Evolutionary conservation across 176 grass and related monocot genomes (phyloP).

Genomic region (Aegilops tauschii): DNA sequence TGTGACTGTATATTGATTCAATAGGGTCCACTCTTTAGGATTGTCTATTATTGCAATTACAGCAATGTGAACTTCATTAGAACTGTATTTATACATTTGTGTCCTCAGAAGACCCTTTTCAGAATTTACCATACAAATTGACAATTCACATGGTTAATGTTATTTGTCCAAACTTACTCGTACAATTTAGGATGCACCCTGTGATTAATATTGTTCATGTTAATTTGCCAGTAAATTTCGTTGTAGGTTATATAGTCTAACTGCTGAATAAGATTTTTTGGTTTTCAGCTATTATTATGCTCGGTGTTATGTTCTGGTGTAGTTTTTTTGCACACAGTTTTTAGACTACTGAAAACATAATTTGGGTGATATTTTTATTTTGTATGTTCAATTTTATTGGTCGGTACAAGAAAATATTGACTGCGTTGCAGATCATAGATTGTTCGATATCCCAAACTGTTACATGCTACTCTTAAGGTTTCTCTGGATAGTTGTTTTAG

Average conservation of each 20-base stretch:
- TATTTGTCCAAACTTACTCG: background rate
- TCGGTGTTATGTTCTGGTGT: background rate
- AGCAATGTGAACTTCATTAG: background rate
- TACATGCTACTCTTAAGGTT: background rate
- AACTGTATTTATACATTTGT: background rate
- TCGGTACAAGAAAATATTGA: constrained; percentile 2
- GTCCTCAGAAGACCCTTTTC: background rate
- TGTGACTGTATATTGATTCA: background rate
- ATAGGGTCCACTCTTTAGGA: background rate
- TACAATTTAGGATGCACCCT: background rate
- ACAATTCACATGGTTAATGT: background rate
- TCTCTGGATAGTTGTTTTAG: background rate
- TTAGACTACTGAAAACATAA: background rate
- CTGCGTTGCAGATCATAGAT: constrained; percentile 3
- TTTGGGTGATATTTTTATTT: background rate
- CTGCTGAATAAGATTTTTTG: background rate
- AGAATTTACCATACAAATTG: background rate
- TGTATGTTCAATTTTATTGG: background rate
- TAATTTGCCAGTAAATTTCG: background rate
- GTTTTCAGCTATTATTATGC: background rate
- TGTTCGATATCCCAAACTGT: constrained; percentile 2
- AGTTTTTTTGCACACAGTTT: background rate
- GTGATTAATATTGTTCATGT: background rate
- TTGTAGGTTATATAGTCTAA: background rate
- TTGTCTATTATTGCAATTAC: background rate